Evolutionary conservation across 1,284 basidiomycete species (phyloP).

Genomic region (Ganoderma lingzhi): DNA sequence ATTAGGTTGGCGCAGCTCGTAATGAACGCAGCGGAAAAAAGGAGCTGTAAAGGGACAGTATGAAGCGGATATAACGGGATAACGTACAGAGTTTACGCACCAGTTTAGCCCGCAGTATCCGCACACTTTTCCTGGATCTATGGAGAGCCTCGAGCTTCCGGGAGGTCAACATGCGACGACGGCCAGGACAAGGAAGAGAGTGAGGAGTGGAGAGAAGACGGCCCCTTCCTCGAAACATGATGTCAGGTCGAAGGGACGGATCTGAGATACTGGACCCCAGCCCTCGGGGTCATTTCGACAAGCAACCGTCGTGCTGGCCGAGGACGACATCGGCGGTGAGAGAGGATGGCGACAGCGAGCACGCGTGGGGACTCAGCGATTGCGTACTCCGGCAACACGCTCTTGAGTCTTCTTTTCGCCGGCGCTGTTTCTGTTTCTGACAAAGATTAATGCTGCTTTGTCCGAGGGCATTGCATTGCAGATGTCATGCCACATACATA

Average conservation of each 20-base stretch:
- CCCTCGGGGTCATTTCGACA: slow-evolving; percentile 63
- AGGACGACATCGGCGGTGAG: slow-evolving; percentile 30
- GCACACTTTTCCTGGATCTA: slow-evolving; percentile 49
- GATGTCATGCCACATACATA: too few relatives aligned
- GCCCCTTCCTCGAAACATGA: slow-evolving; percentile 85
- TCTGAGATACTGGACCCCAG: slow-evolving; percentile 67
- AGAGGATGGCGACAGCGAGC: slow-evolving; percentile 37
- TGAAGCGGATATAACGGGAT: slow-evolving; percentile 7
- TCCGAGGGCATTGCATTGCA: too few relatives aligned
- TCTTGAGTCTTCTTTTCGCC: slow-evolving; percentile 3
- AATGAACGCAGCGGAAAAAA: slow-evolving; percentile 52
- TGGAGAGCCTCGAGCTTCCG: slow-evolving; percentile 37
- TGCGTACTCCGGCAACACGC: slow-evolving; percentile 30
- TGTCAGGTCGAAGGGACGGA: slow-evolving; percentile 81
- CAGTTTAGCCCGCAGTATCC: slow-evolving; percentile 66
- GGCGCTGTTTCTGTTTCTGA: not conserved
- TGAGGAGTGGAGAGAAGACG: slow-evolving; percentile 62
- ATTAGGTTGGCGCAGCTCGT: slow-evolving; percentile 50
- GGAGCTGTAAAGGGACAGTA: slow-evolving; percentile 43
- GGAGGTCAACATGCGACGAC: slow-evolving; percentile 48
- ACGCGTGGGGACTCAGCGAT: slow-evolving; percentile 39
- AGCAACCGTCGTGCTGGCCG: slow-evolving; percentile 24
- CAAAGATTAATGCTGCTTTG: too few relatives aligned
- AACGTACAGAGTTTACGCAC: slow-evolving; percentile 51
- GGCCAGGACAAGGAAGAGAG: slow-evolving; percentile 55